phyloP scores from a whole-genome alignment of 1,284 basidiomycete genomes.

The Athelia psychrophila region DNA sequence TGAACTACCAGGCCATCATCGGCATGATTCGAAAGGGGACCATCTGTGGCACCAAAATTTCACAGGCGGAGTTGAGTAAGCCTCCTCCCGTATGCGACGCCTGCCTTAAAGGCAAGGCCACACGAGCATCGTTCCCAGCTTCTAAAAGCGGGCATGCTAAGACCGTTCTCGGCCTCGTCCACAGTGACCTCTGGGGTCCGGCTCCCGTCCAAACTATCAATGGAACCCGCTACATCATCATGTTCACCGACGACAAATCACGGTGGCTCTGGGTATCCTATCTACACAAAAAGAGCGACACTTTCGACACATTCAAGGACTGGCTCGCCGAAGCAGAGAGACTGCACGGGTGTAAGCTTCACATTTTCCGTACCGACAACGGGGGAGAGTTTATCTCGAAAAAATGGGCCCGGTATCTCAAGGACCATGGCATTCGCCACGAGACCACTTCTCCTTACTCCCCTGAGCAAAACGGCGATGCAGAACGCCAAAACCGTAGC shows the following conservation, averaged over 20 bases:
- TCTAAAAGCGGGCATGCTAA: background rate
- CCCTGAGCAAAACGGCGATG: conserved; percentile 20
- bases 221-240: conserved; percentile 30
- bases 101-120: conserved; percentile 5
- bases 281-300: conserved; percentile 29
- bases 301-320: conserved; percentile 22
- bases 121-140: background rate
- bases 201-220: conserved; percentile 17
- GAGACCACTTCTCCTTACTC: conserved; percentile 14
- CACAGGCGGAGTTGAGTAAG: conserved; percentile 5
- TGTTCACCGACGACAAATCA: conserved; percentile 30
- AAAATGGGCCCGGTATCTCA: conserved; percentile 15
- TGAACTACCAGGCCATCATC: conserved; percentile 5
- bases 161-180: conserved; percentile 25
- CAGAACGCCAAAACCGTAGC: conserved; percentile 10
- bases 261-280: conserved; percentile 17
- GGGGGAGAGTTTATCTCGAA: conserved; percentile 25
- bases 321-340: conserved; percentile 29
- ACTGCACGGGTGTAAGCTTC: conserved; percentile 22
- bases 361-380: conserved; percentile 25
- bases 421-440: conserved; percentile 11
- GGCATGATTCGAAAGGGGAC: conserved; percentile 3
- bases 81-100: conserved; percentile 8
- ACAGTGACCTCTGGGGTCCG: conserved; percentile 32
- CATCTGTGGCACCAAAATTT: conserved; percentile 4